Base-by-base conservation (phyloP, 2,329 filamentous ascomycete genomes). In the Aspergillus ibericus region DNA sequence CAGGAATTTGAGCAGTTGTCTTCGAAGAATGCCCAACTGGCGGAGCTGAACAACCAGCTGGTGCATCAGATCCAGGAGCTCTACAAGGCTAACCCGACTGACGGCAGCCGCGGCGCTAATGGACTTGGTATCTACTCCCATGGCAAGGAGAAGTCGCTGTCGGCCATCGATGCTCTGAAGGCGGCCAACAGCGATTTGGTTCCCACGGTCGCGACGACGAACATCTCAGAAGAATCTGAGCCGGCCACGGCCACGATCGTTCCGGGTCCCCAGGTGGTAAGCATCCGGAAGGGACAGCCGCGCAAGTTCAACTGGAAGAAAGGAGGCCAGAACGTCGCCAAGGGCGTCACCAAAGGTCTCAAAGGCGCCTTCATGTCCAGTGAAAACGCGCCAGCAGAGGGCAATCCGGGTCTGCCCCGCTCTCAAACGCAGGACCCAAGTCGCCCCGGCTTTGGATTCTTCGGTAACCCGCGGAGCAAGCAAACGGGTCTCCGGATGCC, bases 241-340 rank as follows among this genome's bases (percentile, higher is more conserved):
- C 78, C 82, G 13, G 79, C 80, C 6, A 83, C 83, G 0, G 79
- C 80, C 5, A 83, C 83, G 0, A 77, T 88, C 50, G 74, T 86
- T 62, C 82, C 87, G 27, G 90, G 91, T 2, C 93, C 95, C n/a
- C 95, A 96, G 60, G 90, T 98, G 34, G 90, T 98, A 60, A 96
- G 95, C 68, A 96, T 98, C 62, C 88, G 92, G 68, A 98, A 97
- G 78, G 92, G 90, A 29, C 92, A 96, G 72, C 87, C 89, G 55
- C 96, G 92, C 80, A 98, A 97, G 75, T 97, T 97, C 78, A 96
- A 96, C 78, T 98, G 95, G 93, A 96, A 97, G 83, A 96, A 96
- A 81, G 92, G 92, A 38, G 91, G 91, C 38, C 93, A 96, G 77
- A 93, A 91, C 56, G 88, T 98, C 68, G 93, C 93, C 27, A 96